These are phyloP conservation scores for Heliocybe sulcata DNA, from an alignment of 1,284 basidiomycete species.

Conservation along the genomic window DNA sequence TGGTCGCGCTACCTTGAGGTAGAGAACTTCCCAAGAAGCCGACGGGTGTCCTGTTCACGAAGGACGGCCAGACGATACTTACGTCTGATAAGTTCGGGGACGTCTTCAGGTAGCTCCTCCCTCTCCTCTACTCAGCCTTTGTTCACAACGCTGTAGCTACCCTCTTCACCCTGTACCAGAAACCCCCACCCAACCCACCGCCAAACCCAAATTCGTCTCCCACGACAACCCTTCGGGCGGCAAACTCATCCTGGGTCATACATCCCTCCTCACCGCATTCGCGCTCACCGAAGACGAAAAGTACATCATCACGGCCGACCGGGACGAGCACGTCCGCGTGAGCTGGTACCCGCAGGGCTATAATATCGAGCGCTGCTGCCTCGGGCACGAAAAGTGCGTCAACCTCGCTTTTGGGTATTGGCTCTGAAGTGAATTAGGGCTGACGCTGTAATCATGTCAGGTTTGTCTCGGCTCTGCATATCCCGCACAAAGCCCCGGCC, in stretches of 20 bases:
- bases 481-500: conserved; percentile 43
- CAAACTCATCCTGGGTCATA: conserved; percentile 77
- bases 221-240: conserved; percentile 73
- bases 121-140: not conserved
- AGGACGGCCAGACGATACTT: conserved; percentile 51
- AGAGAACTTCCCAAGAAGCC: conserved; percentile 77
- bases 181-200: conserved; percentile 19
- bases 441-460: conserved; percentile 28
- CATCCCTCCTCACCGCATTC: conserved; percentile 75
- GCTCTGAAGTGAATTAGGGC: not conserved
- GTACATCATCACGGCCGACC: conserved; percentile 80
- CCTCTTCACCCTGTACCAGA: conserved; percentile 22
- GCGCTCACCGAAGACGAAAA: conserved; percentile 60
- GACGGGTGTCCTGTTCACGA: conserved; percentile 55
- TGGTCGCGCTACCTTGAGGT: not conserved
- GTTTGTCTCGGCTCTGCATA: conserved; percentile 76
- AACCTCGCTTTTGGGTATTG: not conserved
- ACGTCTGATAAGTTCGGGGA: conserved; percentile 87
- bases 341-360: conserved; percentile 84
- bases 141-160: conserved; percentile 34
- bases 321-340: conserved; percentile 92
- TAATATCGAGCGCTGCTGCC: conserved; percentile 77
- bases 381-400: conserved; percentile 76
- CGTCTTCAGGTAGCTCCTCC: conserved; percentile 56
- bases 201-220: conserved; percentile 35